phyloP scores from a whole-genome alignment of 345 rosid genomes.

The Hibiscus mutabilis region DNA sequence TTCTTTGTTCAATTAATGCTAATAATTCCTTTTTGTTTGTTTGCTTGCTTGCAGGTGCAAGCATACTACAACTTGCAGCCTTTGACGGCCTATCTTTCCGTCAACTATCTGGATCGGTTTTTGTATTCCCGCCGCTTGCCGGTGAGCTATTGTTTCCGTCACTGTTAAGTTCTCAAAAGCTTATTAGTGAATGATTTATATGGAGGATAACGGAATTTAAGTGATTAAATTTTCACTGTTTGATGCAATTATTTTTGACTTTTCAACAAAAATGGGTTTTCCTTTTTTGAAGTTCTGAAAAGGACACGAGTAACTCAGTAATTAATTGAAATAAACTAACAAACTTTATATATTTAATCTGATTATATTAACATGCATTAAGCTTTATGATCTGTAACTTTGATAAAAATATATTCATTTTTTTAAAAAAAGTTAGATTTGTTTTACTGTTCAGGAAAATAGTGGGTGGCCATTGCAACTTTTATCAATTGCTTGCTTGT shows the following conservation, averaged over 20 bases:
- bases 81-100: slow-evolving; percentile 91
- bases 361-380: not conserved
- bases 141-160: slow-evolving; percentile 38
- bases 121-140: slow-evolving; percentile 61
- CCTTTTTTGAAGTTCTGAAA: slow-evolving; percentile 11
- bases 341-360: not conserved
- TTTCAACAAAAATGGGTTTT: slow-evolving; percentile 18
- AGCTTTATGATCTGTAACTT: no score
- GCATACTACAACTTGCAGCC: slow-evolving; percentile 73
- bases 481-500: slow-evolving; percentile 86
- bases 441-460: slow-evolving; percentile 38
- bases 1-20: not conserved
- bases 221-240: slow-evolving; percentile 11
- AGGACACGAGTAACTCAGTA: slow-evolving; percentile 12
- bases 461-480: slow-evolving; percentile 93
- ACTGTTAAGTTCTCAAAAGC: not conserved
- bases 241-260: slow-evolving; percentile 28
- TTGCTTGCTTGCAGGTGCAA: slow-evolving; percentile 50
- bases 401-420: no score
- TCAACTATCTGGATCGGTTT: slow-evolving; percentile 93
- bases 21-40: slow-evolving; percentile 5
- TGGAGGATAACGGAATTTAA: slow-evolving; percentile 11
- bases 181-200: not conserved
- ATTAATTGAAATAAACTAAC: not conserved
- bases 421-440: not conserved